Base-by-base conservation (phyloP, 2,329 filamentous ascomycete species). In the Cylindrodendrum hubeiense region DNA sequence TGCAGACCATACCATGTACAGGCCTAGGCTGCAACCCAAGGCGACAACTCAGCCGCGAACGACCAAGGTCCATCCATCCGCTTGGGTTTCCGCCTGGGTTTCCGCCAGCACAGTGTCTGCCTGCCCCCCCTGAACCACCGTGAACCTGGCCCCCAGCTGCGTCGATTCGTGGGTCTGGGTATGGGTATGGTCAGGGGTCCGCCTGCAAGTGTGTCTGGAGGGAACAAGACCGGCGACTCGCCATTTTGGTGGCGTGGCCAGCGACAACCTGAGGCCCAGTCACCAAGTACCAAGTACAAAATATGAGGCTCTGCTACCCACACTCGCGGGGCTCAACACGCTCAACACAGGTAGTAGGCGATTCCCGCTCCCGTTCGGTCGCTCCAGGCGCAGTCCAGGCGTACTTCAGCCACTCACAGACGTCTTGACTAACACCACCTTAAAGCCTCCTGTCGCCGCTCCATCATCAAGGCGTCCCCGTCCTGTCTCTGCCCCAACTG, bases 11-110 rank as follows among this genome's bases (percentile, higher is more conserved):
- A 26, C 33, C 33, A 41, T 22, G 21, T 21, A 49, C 15, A 30
- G 44, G 12, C 15, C 21, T 41, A 54, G 34, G 51, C 51, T 54
- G 33, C 51, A 43, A 13, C 22, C 22, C 51, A 13, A 54, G 51
- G 51, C 51, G 15, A 37, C 19, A 5, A 24, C n/a, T 13, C 13
- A 33, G 21, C 30, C 22, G 50, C 50, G 33, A 53, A 53, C 33
- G 22, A 37, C 21, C 37, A 39, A 39, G 15, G 37, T 8, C 37
- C 37, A n/a, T n/a, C 19, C 41, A 43, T 43, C 41, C 47, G 28
- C 47, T 26, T 50, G 22, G 28, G 12, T 33, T n/a, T 50, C 26
- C n/a, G 26, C 26, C 10, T n/a, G n/a, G 24, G 8, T 30, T n/a
- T 49, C 24, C 15, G 22, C 26, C 13, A 30, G 47, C 26, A 30